A percentile compares a stretch with the other conserved stretches of the same genome.
Evolutionary conservation across 306 rosid species (phyloP).

Genomic region (Benincasa hispida): DNA sequence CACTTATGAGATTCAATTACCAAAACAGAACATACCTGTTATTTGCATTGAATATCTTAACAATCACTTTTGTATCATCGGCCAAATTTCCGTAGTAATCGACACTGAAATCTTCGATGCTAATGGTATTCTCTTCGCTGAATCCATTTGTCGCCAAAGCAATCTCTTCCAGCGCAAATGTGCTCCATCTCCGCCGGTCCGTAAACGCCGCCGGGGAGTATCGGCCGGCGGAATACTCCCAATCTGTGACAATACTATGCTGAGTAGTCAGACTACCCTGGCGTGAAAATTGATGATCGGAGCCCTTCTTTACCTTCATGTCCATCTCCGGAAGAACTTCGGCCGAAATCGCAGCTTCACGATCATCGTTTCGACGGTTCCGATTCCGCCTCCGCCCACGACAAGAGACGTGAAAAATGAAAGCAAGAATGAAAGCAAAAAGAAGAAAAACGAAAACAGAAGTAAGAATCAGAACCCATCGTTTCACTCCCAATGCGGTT

Average conservation of each 20-base stretch:
- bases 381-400: conserved; percentile 11
- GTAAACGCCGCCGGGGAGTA: background rate
- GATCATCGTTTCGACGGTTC: background rate
- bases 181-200: conserved; percentile 18
- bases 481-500: conserved; percentile 22
- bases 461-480: conserved; percentile 28
- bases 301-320: background rate
- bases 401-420: conserved; percentile 5
- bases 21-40: conserved; percentile 26
- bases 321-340: background rate
- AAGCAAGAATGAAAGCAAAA: background rate
- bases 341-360: background rate
- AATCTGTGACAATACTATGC: conserved; percentile 4
- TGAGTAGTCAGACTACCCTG: background rate
- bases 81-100: conserved; percentile 42
- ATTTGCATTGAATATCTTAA: conserved; percentile 26
- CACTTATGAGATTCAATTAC: background rate
- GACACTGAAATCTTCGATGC: conserved; percentile 25
- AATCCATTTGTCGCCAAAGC: conserved; percentile 36
- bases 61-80: conserved; percentile 27
- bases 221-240: conserved; percentile 2
- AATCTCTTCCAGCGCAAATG: conserved; percentile 28
- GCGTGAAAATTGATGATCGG: background rate
- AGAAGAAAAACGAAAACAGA: conserved; percentile 6
- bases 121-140: conserved; percentile 27